Base-by-base conservation (phyloP, 2,329 filamentous ascomycete genomes). In the Ceratocystis papillata region DNA sequence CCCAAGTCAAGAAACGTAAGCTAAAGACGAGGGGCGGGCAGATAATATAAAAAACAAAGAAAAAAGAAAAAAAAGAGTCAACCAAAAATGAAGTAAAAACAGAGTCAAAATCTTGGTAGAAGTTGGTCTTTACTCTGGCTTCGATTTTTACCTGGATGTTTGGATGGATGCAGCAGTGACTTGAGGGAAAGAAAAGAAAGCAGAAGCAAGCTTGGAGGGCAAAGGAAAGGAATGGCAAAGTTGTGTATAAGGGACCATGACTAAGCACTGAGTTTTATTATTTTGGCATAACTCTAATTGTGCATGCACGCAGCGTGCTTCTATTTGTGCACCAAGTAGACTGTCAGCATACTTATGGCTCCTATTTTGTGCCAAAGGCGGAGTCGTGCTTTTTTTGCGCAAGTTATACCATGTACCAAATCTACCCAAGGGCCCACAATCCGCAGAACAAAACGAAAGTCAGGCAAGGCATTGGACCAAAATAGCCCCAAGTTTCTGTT, bases 101-200 rank as follows among this genome's bases (percentile, higher is more conserved):
- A 53, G 8, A 25, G 22, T 17, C 48, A 28, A 28, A 15, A 53
- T 53, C 10, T 28, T n/a, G 22, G 10, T 30, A 37, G 55, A 8
- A n/a, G 37, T 41, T 41, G 37, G 37, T 15, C 12, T 37, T 37
- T 41, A 41, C 37, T 41, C 37, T 41, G 37, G 37, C 10, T 41
- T 41, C 3, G 37, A 41, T 41, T 57, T 57, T 28, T 57, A 28
- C 22, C 5, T 33, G 12, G 53, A 25, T 22, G 48, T 50, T 41
- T 41, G 37, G 37, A 41, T 50, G 48, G 48, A 50, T 50, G 48
- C 48, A 25, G 48, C 15, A 25, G 37, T 41, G 37, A 41, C 37
- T 25, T 53, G 48, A 53, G 48, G 48, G 48, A 53, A 59, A 37
- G 55, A 59, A 59, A 20, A 59, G 55, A 59, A 59, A 37, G 28